These are phyloP conservation scores for Penicillium sp. DNA, from an alignment of 2,329 filamentous ascomycete genomes.

Conservation along the genomic window DNA sequence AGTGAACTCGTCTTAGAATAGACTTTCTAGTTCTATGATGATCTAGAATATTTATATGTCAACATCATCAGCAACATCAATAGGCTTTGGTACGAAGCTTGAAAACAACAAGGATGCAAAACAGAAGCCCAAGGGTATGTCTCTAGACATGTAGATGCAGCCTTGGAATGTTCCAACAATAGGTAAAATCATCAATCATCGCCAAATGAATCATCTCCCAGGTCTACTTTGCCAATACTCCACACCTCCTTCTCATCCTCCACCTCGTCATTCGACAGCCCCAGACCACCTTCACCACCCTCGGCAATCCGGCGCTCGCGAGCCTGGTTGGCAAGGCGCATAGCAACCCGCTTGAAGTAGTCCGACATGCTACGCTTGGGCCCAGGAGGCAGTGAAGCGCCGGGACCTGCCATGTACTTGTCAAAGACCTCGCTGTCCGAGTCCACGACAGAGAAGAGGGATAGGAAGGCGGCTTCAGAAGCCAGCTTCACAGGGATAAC, in stretches of 20 bases:
- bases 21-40: background rate
- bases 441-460: slow-evolving; percentile 86
- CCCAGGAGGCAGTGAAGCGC: slow-evolving; percentile 66
- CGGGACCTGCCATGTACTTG: slow-evolving; percentile 76
- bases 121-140: slow-evolving; percentile 27
- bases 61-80: slow-evolving; percentile 10
- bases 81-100: slow-evolving; percentile 24
- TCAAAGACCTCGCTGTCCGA: slow-evolving; percentile 86
- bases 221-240: slow-evolving; percentile 89
- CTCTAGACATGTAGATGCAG: slow-evolving; percentile 26
- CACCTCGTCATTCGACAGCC: slow-evolving; percentile 83
- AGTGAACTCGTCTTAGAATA: background rate
- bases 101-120: slow-evolving; percentile 10
- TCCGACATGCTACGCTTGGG: slow-evolving; percentile 90
- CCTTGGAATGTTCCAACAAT: slow-evolving; percentile 19
- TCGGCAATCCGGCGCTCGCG: slow-evolving; percentile 89
- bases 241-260: slow-evolving; percentile 96
- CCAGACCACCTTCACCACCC: slow-evolving; percentile 81
- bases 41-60: slow-evolving; percentile 4
- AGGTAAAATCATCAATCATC: slow-evolving; percentile 21
- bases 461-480: slow-evolving; percentile 90
- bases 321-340: slow-evolving; percentile 81
- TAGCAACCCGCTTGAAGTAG: slow-evolving; percentile 92
- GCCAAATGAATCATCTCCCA: slow-evolving; percentile 57
- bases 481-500: slow-evolving; percentile 95